These are phyloP conservation scores for Dysphania ambrosioides DNA, from an alignment of 148 eudicot genomes.

Conservation along the genomic window DNA sequence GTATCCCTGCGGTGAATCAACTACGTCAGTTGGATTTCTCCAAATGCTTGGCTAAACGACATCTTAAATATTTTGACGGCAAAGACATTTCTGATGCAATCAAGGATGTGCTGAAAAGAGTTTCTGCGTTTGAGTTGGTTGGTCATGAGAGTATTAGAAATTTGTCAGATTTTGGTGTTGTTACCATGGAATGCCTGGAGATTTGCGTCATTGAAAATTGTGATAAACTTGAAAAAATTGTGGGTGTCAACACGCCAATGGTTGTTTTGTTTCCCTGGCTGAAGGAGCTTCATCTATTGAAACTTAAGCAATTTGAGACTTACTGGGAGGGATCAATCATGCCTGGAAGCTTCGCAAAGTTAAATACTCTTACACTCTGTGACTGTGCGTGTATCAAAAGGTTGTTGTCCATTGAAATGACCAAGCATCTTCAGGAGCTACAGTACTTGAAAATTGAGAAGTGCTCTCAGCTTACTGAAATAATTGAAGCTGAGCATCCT, in stretches of 20 bases:
- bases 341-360: conserved; percentile 18
- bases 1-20: conserved; percentile 2
- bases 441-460: conserved; percentile 22
- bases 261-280: conserved; percentile 13
- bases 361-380: conserved; percentile 17
- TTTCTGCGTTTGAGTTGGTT: conserved; percentile 24
- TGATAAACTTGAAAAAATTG: conserved; percentile 6
- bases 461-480: conserved; percentile 18
- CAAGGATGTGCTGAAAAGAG: conserved; percentile 21
- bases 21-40: conserved; percentile 8
- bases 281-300: conserved; percentile 20
- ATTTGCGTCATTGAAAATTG: conserved; percentile 24
- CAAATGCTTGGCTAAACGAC: conserved; percentile 13
- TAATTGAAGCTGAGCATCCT: conserved; percentile 15
- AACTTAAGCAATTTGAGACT: conserved; percentile 15
- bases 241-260: not conserved
- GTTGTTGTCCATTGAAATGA: conserved; percentile 13
- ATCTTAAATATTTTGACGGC: conserved; percentile 22
- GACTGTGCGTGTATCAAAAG: conserved; percentile 15
- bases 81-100: conserved; percentile 12
- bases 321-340: conserved; percentile 14
- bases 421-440: conserved; percentile 11
- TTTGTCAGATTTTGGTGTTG: conserved; percentile 24
- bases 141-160: conserved; percentile 20
- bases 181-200: conserved; percentile 11